Percentiles rank a stretch among this genome's conserved stretches.
phyloP scores from a whole-genome alignment of 2,329 filamentous ascomycete species.

The Lachnellula suecica region DNA sequence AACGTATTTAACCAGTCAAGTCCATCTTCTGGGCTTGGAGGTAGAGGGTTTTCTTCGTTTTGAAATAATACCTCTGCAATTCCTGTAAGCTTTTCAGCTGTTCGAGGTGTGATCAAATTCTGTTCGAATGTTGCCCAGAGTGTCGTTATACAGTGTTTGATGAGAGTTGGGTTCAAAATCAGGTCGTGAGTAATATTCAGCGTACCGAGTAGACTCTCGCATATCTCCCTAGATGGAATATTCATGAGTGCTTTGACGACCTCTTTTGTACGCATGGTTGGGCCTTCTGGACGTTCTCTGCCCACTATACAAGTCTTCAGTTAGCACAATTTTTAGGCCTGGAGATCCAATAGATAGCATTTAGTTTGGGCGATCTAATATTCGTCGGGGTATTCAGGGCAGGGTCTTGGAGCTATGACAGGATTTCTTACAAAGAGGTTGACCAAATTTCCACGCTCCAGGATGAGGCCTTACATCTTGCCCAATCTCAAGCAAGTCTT shows the following conservation, averaged over 20 bases:
- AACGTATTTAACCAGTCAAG: conserved; percentile 30
- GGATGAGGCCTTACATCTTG: conserved; percentile 26
- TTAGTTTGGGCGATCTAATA: too few relatives aligned
- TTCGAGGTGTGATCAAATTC: conserved; percentile 18
- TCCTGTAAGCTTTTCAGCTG: conserved; percentile 15
- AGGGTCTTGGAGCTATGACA: too few relatives aligned
- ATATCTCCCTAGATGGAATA: conserved; percentile 26
- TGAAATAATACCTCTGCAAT: conserved; percentile 26
- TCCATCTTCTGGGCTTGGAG: conserved; percentile 25
- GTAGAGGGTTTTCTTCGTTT: conserved; percentile 27
- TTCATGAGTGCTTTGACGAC: conserved; percentile 25
- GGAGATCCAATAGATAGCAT: too few relatives aligned
- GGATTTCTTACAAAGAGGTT: conserved; percentile 17
- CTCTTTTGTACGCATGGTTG: conserved; percentile 20
- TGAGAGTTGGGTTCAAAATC: conserved; percentile 18
- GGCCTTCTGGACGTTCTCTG: conserved; percentile 19
- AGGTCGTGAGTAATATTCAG: conserved; percentile 10
- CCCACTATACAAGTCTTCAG: conserved; percentile 13
- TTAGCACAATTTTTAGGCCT: too few relatives aligned
- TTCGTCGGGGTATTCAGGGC: too few relatives aligned
- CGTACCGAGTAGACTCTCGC: conserved; percentile 16
- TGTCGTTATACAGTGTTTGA: conserved; percentile 19
- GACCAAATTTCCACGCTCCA: conserved; percentile 25
- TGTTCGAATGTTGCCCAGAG: conserved; percentile 24
- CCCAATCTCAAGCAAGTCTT: conserved; percentile 25